Percentiles rank a stretch among this genome's conserved stretches.
These are phyloP conservation scores for Camillea tinctor DNA, from an alignment of 2,329 filamentous ascomycete species.

Conservation along the genomic window DNA sequence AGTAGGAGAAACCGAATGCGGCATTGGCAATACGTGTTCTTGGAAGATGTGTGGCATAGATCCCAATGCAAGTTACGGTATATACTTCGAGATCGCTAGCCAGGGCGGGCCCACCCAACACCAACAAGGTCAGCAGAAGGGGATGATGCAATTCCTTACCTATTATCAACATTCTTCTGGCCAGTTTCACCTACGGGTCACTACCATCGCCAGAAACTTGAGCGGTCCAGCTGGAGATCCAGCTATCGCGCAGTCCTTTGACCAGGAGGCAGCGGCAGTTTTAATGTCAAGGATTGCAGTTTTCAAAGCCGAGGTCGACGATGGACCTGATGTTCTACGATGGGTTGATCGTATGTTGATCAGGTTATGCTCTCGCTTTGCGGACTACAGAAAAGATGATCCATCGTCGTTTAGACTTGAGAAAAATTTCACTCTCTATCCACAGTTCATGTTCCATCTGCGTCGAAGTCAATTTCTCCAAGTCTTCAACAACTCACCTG, in stretches of 20 bases:
- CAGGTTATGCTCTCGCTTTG: conserved; percentile 90
- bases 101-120: conserved; percentile 85
- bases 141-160: conserved; percentile 96
- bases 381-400: conserved; percentile 97
- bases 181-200: conserved; percentile 93
- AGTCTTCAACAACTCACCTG: conserved; percentile 98
- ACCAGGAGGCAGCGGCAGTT: conserved; percentile 95
- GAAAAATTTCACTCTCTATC: conserved; percentile 98
- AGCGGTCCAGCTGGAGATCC: conserved; percentile 94
- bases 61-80: conserved; percentile 85
- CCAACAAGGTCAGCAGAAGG: conserved; percentile 84
- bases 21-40: conserved; percentile 96
- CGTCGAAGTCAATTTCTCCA: conserved; percentile 96
- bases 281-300: conserved; percentile 99
- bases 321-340: conserved; percentile 94
- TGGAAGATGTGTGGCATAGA: conserved; percentile 99
- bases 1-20: conserved; percentile 96
- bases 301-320: conserved; percentile 97
- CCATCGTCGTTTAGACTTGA: conserved; percentile 94
- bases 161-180: conserved; percentile 98
- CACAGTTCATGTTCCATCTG: conserved; percentile 99
- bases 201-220: conserved; percentile 85
- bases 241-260: conserved; percentile 93
- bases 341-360: conserved; percentile 99
- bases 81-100: conserved; percentile 97